Evolutionary conservation across 2,329 filamentous ascomycete genomes (phyloP), one percentile per base, ranked within the genome.

Genomic region (Clarireedia homoeocarpa): DNA sequence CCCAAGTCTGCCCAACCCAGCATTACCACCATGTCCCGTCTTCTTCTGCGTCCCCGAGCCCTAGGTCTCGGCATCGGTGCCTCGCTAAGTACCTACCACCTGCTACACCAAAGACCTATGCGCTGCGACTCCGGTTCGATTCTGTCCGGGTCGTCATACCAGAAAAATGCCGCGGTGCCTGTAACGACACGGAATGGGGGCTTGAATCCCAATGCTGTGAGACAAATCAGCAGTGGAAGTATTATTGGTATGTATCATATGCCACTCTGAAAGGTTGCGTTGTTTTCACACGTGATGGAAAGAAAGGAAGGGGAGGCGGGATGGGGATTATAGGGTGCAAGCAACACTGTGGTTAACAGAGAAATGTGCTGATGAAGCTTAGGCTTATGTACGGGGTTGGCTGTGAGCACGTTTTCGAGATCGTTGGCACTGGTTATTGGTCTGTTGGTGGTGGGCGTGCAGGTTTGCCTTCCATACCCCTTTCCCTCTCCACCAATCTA

Each of bases 401-500:
- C 85, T 0, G 77, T 91, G 26, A 83, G 83, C 57, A 74, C 86
- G 15, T 89, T 91, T 69, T 89, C 85, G 7, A 82, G 82, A 66
- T 82, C 85, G 1, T 72, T 91, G 48, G 84, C 86, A 1, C 65
- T 91, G 15, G 69, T 91, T 20, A 72, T 87, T 20, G 86, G 87
- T 0, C 66, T 89, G 12, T 71, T 83, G 9, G 78, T 88, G 24
- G 73, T 88, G 14, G 75, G 80, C 42, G 55, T 67, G 56, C 66
- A 68, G 58, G 66, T 67, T 51, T 42, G 58, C 38, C 9, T 24
- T 9, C 23, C 12, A 10, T 20, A 17, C 14, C 12, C n/a, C 4
- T 24, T n/a, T 5, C 9, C 5, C 14, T 27, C 38, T 46, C 12
- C 26, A 45, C 36, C 36, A 15, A 44, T 17, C 55, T 61, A 56